A percentile compares a stretch with the other conserved stretches of the same genome.
These are phyloP conservation scores for Alternaria burnsii DNA, from an alignment of 2,329 filamentous ascomycete genomes.

Conservation along the genomic window DNA sequence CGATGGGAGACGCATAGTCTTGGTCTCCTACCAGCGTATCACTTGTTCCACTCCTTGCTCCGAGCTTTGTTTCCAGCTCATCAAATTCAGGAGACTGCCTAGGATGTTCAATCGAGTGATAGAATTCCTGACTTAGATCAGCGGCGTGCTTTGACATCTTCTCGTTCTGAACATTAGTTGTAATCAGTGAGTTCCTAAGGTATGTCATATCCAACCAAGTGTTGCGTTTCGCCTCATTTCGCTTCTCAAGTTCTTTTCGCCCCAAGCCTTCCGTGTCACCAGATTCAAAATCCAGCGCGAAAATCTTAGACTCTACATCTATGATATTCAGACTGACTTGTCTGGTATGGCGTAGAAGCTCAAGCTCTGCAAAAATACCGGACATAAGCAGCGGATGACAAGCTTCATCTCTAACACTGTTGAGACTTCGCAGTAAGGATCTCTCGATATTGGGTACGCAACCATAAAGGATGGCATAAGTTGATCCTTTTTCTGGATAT, in stretches of 20 bases:
- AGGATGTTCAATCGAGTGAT: too few species aligned
- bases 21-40: too few species aligned
- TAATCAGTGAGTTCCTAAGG: background rate
- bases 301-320: background rate
- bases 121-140: background rate
- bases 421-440: background rate
- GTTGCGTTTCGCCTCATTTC: background rate
- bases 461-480: background rate
- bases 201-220: background rate
- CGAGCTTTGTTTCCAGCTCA: background rate
- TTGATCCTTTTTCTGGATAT: background rate
- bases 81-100: too few species aligned
- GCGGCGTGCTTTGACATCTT: background rate
- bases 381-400: background rate
- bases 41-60: too few species aligned
- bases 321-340: background rate
- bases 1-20: too few species aligned
- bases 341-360: background rate
- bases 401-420: background rate
- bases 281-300: background rate
- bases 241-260: background rate
- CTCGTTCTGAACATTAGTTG: background rate
- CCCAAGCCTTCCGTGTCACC: background rate
- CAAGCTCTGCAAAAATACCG: background rate
- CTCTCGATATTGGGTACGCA: background rate